Percentiles rank a stretch among this genome's conserved stretches.
phyloP scores from a whole-genome alignment of 441 rosid genomes.

The Mallotus repandus region DNA sequence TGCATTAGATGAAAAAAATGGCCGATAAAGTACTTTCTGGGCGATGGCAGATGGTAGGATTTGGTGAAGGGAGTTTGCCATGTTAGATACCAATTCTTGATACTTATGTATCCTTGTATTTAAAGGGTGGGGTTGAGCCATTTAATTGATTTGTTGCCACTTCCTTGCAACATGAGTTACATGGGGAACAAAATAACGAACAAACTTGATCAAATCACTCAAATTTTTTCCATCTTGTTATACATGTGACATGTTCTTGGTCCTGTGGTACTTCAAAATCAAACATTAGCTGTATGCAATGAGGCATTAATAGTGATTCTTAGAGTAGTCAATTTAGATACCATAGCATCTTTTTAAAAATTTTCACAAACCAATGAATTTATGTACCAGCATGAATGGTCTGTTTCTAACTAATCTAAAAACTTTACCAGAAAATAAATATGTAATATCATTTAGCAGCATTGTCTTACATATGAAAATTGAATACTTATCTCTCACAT shows the following conservation, averaged over 20 bases:
- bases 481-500: too few relatives aligned
- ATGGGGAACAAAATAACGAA: background rate
- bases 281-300: slow-evolving; percentile 7
- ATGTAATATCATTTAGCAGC: too few relatives aligned
- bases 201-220: slow-evolving; percentile 9
- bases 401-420: too few relatives aligned
- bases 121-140: slow-evolving; percentile 7
- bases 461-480: too few relatives aligned
- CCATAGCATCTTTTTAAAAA: too few relatives aligned
- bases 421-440: too few relatives aligned
- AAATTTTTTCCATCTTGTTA: background rate
- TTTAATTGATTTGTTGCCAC: slow-evolving; percentile 3
- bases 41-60: background rate
- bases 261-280: background rate
- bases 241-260: slow-evolving; percentile 17
- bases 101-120: background rate
- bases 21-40: too few relatives aligned
- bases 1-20: too few relatives aligned
- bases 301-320: background rate
- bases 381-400: too few relatives aligned
- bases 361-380: too few relatives aligned
- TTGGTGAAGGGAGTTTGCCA: background rate
- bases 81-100: slow-evolving; percentile 1
- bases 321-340: slow-evolving; percentile 4
- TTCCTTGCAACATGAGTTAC: background rate